Conservation (phyloP, 2,329 filamentous ascomycete species). For the Colletotrichum filicis region DNA sequence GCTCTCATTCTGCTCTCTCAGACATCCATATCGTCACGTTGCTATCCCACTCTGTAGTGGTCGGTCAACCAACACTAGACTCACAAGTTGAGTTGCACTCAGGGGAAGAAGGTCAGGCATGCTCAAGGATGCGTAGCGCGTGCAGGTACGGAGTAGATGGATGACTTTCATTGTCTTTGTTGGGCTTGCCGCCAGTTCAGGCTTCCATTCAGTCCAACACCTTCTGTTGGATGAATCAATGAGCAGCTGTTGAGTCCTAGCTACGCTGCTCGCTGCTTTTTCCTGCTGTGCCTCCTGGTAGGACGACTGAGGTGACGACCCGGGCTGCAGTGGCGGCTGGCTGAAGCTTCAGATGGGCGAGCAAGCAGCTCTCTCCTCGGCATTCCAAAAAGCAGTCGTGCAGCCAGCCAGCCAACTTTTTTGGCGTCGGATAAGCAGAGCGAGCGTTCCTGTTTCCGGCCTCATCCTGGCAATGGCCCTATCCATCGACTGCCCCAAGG, state of each 20-base stretch:
- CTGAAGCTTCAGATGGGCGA: slow-evolving; percentile 17
- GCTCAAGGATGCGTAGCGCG: slow-evolving; percentile 14
- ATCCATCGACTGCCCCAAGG: slow-evolving; percentile 20
- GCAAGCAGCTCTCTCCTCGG: background rate
- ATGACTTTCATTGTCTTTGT: slow-evolving; percentile 32
- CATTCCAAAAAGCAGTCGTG: slow-evolving; percentile 16
- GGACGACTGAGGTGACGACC: background rate
- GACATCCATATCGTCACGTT: slow-evolving; percentile 5
- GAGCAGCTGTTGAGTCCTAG: background rate
- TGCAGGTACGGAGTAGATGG: slow-evolving; percentile 5
- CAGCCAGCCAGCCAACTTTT: slow-evolving; percentile 10
- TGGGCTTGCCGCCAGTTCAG: slow-evolving; percentile 8
- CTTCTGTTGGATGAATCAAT: slow-evolving; percentile 3
- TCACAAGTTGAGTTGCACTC: background rate
- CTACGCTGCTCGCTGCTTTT: background rate
- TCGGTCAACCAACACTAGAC: background rate
- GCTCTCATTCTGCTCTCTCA: background rate
- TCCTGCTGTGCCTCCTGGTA: background rate
- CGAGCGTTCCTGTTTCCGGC: slow-evolving; percentile 32
- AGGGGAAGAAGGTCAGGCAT: background rate
- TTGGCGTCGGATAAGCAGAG: slow-evolving; percentile 40
- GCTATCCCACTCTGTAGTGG: background rate
- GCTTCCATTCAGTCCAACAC: slow-evolving; percentile 8
- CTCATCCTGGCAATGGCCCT: slow-evolving; percentile 22
- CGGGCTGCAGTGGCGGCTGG: slow-evolving; percentile 7